Evolutionary conservation across 2,329 filamentous ascomycete species (phyloP).

Genomic region (Botrytis aclada): DNA sequence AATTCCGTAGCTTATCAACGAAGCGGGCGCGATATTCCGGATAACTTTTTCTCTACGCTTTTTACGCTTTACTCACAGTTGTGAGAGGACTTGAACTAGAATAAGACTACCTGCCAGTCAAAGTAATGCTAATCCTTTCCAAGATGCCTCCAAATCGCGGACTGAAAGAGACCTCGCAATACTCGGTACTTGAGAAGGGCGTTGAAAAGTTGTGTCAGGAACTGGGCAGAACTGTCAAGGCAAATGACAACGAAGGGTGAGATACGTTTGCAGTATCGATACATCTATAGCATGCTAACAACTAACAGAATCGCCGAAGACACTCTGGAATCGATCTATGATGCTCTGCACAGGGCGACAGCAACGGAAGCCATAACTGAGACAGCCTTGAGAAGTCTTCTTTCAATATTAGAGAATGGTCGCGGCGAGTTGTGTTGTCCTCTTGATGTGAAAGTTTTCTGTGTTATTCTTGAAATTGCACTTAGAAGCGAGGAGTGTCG

Average conservation of each 20-base stretch:
- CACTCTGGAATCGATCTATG: not conserved
- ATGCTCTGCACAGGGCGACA: conserved; percentile 5
- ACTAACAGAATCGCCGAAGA: not conserved
- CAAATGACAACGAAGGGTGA: conserved; percentile 2
- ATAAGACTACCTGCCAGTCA: not conserved
- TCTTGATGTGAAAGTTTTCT: conserved; percentile 27
- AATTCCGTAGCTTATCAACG: not conserved
- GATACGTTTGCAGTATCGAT: not conserved
- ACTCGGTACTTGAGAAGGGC: not conserved
- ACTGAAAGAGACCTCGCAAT: not conserved
- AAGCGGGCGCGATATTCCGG: not conserved
- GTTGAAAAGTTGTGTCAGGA: not conserved
- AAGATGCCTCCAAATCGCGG: conserved; percentile 8
- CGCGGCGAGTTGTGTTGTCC: conserved; percentile 26
- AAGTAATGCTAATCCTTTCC: not conserved
- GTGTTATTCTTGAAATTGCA: conserved; percentile 24
- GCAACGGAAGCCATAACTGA: not conserved
- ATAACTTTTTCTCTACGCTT: not conserved
- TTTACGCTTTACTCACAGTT: not conserved
- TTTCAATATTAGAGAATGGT: conserved; percentile 24
- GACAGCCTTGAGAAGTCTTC: conserved; percentile 13
- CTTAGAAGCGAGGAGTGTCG: conserved; percentile 27
- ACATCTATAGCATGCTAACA: conserved; percentile 1
- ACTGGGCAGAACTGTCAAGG: not conserved
- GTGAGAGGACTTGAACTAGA: not conserved